These are phyloP conservation scores for Saturnispora silvae DNA, from an alignment of 805 yeast species.

Conservation along the genomic window DNA sequence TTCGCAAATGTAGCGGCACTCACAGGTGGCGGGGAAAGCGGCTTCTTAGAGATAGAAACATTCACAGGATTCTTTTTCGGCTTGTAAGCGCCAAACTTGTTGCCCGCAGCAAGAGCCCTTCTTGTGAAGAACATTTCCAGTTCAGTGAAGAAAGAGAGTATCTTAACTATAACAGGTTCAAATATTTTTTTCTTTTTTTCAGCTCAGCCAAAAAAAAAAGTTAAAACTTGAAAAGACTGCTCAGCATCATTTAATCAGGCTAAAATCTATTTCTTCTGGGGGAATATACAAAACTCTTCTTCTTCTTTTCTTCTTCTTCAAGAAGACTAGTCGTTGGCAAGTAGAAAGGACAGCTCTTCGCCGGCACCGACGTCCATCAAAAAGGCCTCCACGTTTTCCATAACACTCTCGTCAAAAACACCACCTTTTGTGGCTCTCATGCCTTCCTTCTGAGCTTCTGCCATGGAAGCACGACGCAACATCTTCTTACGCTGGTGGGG, in stretches of 20 bases:
- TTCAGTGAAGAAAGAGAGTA: too few species aligned
- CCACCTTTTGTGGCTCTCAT: slow-evolving; percentile 67
- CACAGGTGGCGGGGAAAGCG: slow-evolving; percentile 2
- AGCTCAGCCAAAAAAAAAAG: too few species aligned
- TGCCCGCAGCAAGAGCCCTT: background rate
- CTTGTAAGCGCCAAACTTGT: background rate
- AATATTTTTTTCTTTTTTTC: too few species aligned
- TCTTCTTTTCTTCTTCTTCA: too few species aligned
- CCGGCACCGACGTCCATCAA: slow-evolving; percentile 40
- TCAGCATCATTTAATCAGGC: too few species aligned
- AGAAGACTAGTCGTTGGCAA: slow-evolving; percentile 21
- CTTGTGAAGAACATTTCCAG: background rate
- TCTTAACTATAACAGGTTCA: too few species aligned
- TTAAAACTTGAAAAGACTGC: too few species aligned
- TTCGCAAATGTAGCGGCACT: background rate
- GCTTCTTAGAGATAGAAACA: background rate
- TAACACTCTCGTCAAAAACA: slow-evolving; percentile 61
- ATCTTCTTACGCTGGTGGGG: slow-evolving; percentile 11
- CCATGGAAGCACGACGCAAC: slow-evolving; percentile 56
- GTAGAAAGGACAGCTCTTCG: slow-evolving; percentile 30
- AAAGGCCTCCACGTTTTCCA: slow-evolving; percentile 65
- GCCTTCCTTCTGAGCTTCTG: slow-evolving; percentile 70
- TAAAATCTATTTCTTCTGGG: too few species aligned
- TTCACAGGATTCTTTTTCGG: background rate
- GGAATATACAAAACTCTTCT: too few species aligned